Conservation (phyloP, 495 filamentous ascomycete genomes). For the Penicillium tannophilum region DNA sequence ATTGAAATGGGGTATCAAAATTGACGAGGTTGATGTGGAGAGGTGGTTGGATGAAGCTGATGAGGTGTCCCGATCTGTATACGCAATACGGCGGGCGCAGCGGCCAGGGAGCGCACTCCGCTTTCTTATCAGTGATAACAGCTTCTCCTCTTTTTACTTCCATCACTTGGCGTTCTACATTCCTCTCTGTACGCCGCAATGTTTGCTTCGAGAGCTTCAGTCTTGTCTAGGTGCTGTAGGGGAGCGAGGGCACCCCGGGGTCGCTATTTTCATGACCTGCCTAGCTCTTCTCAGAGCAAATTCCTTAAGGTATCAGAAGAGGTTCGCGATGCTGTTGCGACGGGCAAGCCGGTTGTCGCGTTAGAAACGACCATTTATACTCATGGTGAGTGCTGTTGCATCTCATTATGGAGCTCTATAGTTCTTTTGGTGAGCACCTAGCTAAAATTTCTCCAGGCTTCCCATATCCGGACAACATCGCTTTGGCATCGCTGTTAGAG, state of each 20-base stretch:
- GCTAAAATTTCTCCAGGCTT: slow-evolving; percentile 56
- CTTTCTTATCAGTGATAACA: slow-evolving; percentile 37
- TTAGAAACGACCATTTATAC: slow-evolving; percentile 91
- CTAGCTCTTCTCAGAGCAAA: slow-evolving; percentile 43
- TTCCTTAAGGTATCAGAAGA: slow-evolving; percentile 80
- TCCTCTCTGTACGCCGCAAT: slow-evolving; percentile 23
- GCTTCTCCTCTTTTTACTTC: slow-evolving; percentile 33
- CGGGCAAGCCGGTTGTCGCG: slow-evolving; percentile 80
- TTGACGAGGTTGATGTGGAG: slow-evolving; percentile 18
- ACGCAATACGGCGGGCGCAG: slow-evolving; percentile 39
- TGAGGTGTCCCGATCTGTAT: slow-evolving; percentile 49
- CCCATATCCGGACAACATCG: slow-evolving; percentile 77
- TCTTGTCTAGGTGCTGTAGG: slow-evolving; percentile 23
- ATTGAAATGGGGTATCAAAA: slow-evolving; percentile 24
- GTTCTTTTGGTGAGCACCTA: not conserved
- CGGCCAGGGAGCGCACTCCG: slow-evolving; percentile 39
- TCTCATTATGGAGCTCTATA: not conserved
- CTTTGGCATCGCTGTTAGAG: slow-evolving; percentile 71
- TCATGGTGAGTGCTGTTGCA: slow-evolving; percentile 54
- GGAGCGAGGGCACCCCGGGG: slow-evolving; percentile 16
- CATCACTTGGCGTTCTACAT: slow-evolving; percentile 5
- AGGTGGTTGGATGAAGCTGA: slow-evolving; percentile 35
- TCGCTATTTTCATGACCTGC: slow-evolving; percentile 38
- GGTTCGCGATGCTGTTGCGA: slow-evolving; percentile 71
- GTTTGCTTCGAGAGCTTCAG: slow-evolving; percentile 33